These are phyloP conservation scores for Suillus luteus DNA, from an alignment of 768 basidiomycete species.

Conservation along the genomic window DNA sequence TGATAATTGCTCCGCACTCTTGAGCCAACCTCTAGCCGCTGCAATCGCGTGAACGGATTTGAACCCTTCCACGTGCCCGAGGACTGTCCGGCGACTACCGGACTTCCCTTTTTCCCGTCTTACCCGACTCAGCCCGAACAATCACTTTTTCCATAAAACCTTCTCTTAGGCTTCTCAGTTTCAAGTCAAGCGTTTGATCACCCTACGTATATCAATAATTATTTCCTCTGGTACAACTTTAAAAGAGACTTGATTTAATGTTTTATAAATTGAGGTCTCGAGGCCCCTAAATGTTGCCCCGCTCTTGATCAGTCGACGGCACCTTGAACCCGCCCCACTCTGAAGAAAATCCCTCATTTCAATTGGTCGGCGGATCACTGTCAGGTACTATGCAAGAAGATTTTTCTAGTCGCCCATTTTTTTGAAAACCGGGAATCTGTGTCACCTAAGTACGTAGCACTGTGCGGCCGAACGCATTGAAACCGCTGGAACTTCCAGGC, in stretches of 20 bases:
- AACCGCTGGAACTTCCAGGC: background rate
- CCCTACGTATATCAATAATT: background rate
- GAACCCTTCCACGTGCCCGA: slow-evolving; percentile 24
- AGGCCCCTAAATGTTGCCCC: background rate
- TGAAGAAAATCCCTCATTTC: background rate
- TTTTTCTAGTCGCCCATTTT: background rate
- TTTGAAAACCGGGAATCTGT: background rate
- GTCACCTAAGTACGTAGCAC: background rate
- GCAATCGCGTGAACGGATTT: slow-evolving; percentile 30
- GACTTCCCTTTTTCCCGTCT: slow-evolving; percentile 3
- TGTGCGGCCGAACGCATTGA: background rate
- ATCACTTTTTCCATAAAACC: background rate
- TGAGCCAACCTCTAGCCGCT: slow-evolving; percentile 20
- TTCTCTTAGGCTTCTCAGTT: slow-evolving; percentile 1
- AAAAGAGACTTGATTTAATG: background rate
- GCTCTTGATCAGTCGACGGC: background rate
- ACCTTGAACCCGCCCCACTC: background rate
- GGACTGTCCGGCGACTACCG: slow-evolving; percentile 18
- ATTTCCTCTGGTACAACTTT: background rate
- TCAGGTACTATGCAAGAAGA: slow-evolving; percentile 2
- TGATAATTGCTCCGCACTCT: slow-evolving; percentile 32
- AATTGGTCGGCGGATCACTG: background rate
- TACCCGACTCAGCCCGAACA: slow-evolving; percentile 5
- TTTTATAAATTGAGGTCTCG: background rate
- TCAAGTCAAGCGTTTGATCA: no score